phyloP scores from a whole-genome alignment of 2,329 filamentous ascomycete genomes.

The Bipolaris cookei region DNA sequence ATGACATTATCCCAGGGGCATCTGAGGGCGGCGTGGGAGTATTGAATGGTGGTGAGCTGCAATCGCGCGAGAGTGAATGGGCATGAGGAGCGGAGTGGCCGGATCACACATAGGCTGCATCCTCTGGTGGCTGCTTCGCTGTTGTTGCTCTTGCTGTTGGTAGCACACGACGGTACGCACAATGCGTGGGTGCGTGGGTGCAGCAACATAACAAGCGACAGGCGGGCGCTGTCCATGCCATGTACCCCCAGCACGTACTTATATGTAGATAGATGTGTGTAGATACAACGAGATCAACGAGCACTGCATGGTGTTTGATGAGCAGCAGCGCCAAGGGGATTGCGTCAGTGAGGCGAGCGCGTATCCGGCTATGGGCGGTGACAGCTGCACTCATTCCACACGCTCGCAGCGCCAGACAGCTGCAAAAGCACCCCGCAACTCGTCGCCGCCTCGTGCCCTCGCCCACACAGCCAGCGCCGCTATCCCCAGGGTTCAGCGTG shows the following conservation, averaged over 20 bases:
- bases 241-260: too few species aligned
- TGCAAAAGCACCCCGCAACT: slow-evolving; percentile 9
- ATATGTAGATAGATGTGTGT: too few species aligned
- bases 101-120: too few species aligned
- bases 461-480: not conserved
- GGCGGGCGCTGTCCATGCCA: too few species aligned
- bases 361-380: not conserved
- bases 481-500: slow-evolving; percentile 15
- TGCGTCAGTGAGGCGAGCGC: slow-evolving; percentile 14
- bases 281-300: too few species aligned
- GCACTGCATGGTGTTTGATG: not conserved
- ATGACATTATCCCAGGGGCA: not conserved
- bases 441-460: not conserved
- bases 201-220: too few species aligned
- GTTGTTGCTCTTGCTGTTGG: too few species aligned
- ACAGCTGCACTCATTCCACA: not conserved
- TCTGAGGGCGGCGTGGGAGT: not conserved
- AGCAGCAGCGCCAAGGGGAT: slow-evolving; percentile 9
- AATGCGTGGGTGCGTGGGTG: too few species aligned
- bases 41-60: not conserved
- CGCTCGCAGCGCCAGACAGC: not conserved
- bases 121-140: too few species aligned
- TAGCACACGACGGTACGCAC: too few species aligned
- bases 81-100: too few species aligned
- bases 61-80: not conserved